These are phyloP conservation scores for Diaporthe destruens DNA, from an alignment of 2,329 filamentous ascomycete genomes.

Conservation along the genomic window DNA sequence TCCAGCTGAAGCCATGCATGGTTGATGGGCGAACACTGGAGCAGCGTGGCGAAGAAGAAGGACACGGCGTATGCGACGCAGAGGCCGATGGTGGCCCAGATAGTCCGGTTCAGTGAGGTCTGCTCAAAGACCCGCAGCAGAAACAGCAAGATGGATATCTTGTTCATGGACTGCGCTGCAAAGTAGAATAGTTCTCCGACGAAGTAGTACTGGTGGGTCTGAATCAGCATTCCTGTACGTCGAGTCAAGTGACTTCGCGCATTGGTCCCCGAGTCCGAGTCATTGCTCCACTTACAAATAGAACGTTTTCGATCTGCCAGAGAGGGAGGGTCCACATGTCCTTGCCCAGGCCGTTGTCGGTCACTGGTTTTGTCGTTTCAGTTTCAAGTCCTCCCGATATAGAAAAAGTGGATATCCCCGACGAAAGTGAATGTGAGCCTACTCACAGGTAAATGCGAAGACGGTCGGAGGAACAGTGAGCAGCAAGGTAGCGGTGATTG, in stretches of 20 bases:
- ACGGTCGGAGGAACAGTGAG: conserved; percentile 5
- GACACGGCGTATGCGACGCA: conserved; percentile 4
- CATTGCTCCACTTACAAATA: neutral
- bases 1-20: conserved; percentile 21
- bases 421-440: neutral
- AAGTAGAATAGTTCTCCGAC: conserved; percentile 21
- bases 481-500: conserved; percentile 13
- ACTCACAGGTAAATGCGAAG: conserved; percentile 15
- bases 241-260: no score
- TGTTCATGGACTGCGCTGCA: conserved; percentile 16
- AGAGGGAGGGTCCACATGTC: conserved; percentile 27
- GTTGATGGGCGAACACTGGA: conserved; percentile 24
- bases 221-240: neutral
- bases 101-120: neutral
- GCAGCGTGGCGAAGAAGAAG: conserved; percentile 10
- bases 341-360: conserved; percentile 10
- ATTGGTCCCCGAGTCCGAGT: no score
- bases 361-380: neutral
- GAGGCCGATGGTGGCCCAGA: neutral
- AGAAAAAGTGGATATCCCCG: neutral
- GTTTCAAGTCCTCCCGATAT: neutral
- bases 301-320: conserved; percentile 20
- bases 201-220: conserved; percentile 11
- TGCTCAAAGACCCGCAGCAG: conserved; percentile 24
- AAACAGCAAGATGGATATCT: conserved; percentile 17